Base-by-base conservation (phyloP, 208 protist genomes). In the Naegleria gruberi region DNA sequence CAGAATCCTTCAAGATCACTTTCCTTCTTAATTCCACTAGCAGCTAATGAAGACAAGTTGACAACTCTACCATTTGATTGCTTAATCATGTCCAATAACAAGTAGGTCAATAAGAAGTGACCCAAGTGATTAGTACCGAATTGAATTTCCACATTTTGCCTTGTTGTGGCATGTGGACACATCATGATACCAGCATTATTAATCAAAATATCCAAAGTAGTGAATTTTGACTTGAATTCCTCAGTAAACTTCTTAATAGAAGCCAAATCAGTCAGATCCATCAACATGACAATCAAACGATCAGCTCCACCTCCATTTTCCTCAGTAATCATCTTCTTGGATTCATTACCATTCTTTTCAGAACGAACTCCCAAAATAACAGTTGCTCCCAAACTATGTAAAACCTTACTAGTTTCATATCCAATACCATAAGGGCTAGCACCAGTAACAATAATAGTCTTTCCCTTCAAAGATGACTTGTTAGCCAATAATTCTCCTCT, bases 121-220 rank as follows among this genome's bases (percentile, higher is more conserved):
- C 86, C 86, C 0, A 89, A 6, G 44, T 89, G 86, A 81, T 89
- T 89, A 0, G 65, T 81, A n/a, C 86, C 86, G 42, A 74, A 89
- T 45, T 90, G 87, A 26, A 83, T 81, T 51, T 90, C 87, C 0
- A 84, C 26, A 30, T 42, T 42, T 55, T 90, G 47, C 15, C 55
- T 83, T 0, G 87, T 90, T 0, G 47, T 81, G 19, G 19, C 17
- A 40, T 51, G 44, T 1, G 44, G 44, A 5, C 47, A 34, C 47
- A 81, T 74, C 47, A 81, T 81, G 4, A 81, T n/a, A 26, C 87
- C 87, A 15, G 87, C 87, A 40, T 90, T 90, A 51, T 90, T 90
- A 45, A 90, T 81, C 10, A 90, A 37, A 90, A 89, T 26, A 37
- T 74, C 51, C 12, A 55, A 45, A 37, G 40, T 17, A 4, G 12